Evolutionary conservation across 1,284 basidiomycete species (phyloP).

Genomic region (Lentinus polychrous): DNA sequence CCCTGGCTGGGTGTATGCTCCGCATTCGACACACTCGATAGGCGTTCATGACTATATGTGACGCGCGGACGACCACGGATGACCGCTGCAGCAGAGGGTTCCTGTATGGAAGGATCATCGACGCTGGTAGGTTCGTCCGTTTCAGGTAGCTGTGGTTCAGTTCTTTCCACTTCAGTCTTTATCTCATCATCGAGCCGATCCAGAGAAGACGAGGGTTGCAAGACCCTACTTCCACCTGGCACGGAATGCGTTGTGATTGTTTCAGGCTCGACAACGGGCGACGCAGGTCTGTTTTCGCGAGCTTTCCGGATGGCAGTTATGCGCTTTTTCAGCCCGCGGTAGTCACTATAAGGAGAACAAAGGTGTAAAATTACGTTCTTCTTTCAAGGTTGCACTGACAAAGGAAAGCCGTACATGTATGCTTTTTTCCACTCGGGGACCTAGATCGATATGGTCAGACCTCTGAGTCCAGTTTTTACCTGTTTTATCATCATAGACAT

Average conservation of each 20-base stretch:
- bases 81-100: background rate
- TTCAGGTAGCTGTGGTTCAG: too few relatives aligned
- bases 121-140: background rate
- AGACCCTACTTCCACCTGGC: background rate
- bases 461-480: background rate
- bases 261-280: slow-evolving; percentile 7
- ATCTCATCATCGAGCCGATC: background rate
- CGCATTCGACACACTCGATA: background rate
- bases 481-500: slow-evolving; percentile 12
- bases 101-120: background rate
- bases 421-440: slow-evolving; percentile 78
- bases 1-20: background rate
- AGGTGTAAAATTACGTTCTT: background rate
- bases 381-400: slow-evolving; percentile 5
- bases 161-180: too few relatives aligned
- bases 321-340: slow-evolving; percentile 63
- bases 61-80: background rate
- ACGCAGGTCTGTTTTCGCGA: slow-evolving; percentile 18
- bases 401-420: slow-evolving; percentile 57
- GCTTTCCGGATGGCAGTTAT: slow-evolving; percentile 50
- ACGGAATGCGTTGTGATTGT: slow-evolving; percentile 6
- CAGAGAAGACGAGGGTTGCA: background rate
- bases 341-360: slow-evolving; percentile 43
- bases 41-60: background rate
- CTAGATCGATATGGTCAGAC: slow-evolving; percentile 27